phyloP scores from a whole-genome alignment of 2,329 filamentous ascomycete species.

The Penicillium thymicola region DNA sequence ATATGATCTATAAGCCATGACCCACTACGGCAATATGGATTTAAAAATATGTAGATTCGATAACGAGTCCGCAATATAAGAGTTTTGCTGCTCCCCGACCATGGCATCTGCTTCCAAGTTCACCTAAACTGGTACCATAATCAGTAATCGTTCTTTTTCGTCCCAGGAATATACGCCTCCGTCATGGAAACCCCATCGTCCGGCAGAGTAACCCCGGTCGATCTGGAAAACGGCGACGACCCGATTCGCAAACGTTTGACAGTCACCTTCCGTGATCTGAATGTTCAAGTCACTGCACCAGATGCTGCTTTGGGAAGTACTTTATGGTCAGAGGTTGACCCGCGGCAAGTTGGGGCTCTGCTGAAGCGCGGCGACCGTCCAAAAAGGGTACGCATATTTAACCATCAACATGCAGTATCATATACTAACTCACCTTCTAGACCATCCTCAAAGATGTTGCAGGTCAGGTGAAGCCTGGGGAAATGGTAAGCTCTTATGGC shows the following conservation, averaged over 20 bases:
- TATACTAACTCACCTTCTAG: conserved; percentile 20
- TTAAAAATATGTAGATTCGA: conserved; percentile 10
- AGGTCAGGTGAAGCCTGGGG: conserved; percentile 43
- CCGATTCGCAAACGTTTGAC: conserved; percentile 33
- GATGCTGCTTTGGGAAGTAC: conserved; percentile 38
- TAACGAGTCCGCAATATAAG: conserved; percentile 11
- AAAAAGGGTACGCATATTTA: conserved; percentile 27
- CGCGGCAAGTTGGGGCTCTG: conserved; percentile 25
- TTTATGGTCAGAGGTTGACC: conserved; percentile 33
- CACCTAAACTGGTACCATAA: neutral
- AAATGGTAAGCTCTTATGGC: conserved; percentile 38
- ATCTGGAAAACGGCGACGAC: conserved; percentile 23
- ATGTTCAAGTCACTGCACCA: conserved; percentile 34
- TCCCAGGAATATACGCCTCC: neutral
- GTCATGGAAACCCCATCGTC: conserved; percentile 30
- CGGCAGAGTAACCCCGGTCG: conserved; percentile 22
- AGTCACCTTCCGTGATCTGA: conserved; percentile 36
- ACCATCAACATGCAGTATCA: neutral
- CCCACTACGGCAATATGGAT: conserved; percentile 20
- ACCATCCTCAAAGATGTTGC: conserved; percentile 40
- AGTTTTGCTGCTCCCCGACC: neutral
- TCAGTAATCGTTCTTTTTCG: neutral
- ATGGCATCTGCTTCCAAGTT: neutral
- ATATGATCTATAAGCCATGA: neutral
- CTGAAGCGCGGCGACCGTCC: conserved; percentile 19